Evolutionary conservation across 805 yeast species (phyloP).

Genomic region (Teunomyces barrocoloradensis): DNA sequence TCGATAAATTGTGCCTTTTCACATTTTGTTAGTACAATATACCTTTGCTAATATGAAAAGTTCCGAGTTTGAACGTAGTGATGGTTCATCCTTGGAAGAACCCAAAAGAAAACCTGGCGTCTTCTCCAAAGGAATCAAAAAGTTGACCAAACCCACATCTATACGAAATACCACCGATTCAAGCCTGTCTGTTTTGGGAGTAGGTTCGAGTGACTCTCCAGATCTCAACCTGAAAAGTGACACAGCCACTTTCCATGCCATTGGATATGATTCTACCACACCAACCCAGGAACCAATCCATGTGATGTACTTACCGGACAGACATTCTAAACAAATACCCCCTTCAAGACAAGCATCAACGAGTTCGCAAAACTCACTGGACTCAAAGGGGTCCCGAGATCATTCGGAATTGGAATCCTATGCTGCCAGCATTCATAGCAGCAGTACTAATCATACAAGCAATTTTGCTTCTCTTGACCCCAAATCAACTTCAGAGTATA

Average conservation of each 20-base stretch:
- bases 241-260: conserved; percentile 29
- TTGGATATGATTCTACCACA: conserved; percentile 30
- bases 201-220: too few relatives aligned
- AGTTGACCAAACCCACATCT: conserved; percentile 27
- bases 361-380: conserved; percentile 6
- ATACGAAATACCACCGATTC: conserved; percentile 18
- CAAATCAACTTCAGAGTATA: conserved; percentile 3
- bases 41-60: neutral
- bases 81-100: neutral
- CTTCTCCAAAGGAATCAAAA: conserved; percentile 29
- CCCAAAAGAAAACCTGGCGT: conserved; percentile 5
- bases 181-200: neutral
- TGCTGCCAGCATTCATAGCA: neutral
- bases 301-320: conserved; percentile 26
- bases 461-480: conserved; percentile 15
- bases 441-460: conserved; percentile 1
- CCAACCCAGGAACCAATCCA: conserved; percentile 28
- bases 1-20: neutral
- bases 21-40: conserved; percentile 1
- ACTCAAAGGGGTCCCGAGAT: neutral
- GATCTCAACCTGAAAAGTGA: neutral
- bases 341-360: conserved; percentile 6
- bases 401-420: conserved; percentile 1
- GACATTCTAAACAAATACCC: neutral
- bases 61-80: neutral